Evolutionary conservation across 1,284 basidiomycete genomes (phyloP).

Genomic region (Marasmius tenuissimus): DNA sequence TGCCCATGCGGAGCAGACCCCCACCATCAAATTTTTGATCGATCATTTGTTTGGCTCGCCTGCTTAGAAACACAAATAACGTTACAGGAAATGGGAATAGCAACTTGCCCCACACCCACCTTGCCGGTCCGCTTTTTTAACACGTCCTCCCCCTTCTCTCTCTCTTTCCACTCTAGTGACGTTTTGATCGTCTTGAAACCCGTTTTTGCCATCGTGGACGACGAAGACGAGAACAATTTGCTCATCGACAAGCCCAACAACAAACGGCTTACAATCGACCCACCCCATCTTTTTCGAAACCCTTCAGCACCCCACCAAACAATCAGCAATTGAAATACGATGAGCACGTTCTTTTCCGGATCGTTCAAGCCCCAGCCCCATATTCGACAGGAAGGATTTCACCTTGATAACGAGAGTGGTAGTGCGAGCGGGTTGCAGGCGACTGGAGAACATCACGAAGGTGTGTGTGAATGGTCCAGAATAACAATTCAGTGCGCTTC

Average conservation of each 20-base stretch:
- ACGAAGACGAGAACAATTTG: not conserved
- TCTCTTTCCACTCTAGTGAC: not conserved
- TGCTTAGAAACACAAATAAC: not conserved
- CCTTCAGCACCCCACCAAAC: not conserved
- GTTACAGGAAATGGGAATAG: not conserved
- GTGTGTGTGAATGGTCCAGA: not conserved
- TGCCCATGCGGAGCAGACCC: not conserved
- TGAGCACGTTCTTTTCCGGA: not conserved
- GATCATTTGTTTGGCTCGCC: not conserved
- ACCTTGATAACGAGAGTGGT: conserved; percentile 36
- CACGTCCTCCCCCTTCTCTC: not conserved
- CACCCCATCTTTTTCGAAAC: not conserved
- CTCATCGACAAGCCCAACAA: not conserved
- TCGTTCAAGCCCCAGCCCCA: conserved; percentile 1
- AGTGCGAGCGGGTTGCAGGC: not conserved
- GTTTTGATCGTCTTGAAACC: not conserved
- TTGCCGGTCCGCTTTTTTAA: not conserved
- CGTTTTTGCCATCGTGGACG: not conserved
- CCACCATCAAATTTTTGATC: not conserved
- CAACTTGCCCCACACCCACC: not conserved
- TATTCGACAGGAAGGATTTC: conserved; percentile 62
- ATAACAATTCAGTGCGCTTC: not conserved
- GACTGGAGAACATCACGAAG: conserved; percentile 19
- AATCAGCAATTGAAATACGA: not conserved
- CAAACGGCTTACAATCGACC: not conserved